Evolutionary conservation across 2,329 filamentous ascomycete species (phyloP).

Genomic region (Pseudogymnoascus sp.): DNA sequence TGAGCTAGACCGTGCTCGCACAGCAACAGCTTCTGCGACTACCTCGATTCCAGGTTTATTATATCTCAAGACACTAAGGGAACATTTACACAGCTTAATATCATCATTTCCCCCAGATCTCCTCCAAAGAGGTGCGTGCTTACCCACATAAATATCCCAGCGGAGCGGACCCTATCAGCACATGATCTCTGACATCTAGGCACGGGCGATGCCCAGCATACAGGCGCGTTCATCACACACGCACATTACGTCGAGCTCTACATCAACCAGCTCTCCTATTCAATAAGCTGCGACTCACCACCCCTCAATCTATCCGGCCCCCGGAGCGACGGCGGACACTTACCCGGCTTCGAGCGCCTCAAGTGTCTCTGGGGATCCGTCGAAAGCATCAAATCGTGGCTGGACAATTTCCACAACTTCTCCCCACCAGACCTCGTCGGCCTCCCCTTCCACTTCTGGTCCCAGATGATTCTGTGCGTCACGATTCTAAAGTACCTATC

Average conservation of each 20-base stretch:
- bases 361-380: conserved; percentile 30
- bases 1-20: conserved; percentile 17
- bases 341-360: conserved; percentile 26
- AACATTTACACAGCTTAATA: conserved; percentile 27
- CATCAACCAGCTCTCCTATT: conserved; percentile 23
- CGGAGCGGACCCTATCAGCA: background rate
- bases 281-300: conserved; percentile 19
- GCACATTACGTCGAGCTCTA: conserved; percentile 12
- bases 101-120: conserved; percentile 22
- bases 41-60: conserved; percentile 17
- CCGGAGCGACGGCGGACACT: conserved; percentile 13
- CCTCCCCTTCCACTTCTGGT: conserved; percentile 31
- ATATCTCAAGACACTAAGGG: conserved; percentile 26
- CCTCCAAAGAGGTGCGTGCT: conserved; percentile 19
- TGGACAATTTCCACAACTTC: conserved; percentile 26
- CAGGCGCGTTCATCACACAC: conserved; percentile 15
- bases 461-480: conserved; percentile 29
- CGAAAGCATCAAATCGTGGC: conserved; percentile 28
- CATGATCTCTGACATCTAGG: background rate
- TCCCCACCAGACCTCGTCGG: conserved; percentile 23
- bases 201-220: conserved; percentile 7
- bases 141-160: background rate
- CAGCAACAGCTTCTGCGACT: conserved; percentile 6
- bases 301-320: conserved; percentile 14
- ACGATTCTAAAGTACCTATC: conserved; percentile 31